Evolutionary conservation across 2,329 filamentous ascomycete species (phyloP).

Genomic region (Fusarium sp.): DNA sequence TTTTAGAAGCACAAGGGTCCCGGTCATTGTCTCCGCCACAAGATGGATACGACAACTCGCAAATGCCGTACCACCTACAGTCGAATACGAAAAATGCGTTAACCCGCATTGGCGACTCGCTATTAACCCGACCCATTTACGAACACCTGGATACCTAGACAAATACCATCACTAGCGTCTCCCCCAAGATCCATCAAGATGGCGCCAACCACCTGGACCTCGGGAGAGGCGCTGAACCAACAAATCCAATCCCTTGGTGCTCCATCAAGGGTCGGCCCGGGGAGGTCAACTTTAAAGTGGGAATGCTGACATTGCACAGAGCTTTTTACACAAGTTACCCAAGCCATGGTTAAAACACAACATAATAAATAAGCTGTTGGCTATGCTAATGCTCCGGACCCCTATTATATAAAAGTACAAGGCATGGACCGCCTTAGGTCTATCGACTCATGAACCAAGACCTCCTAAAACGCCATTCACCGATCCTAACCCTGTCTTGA

Average conservation of each 20-base stretch:
- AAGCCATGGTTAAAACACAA: not conserved
- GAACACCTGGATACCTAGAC: not conserved
- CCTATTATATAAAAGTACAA: not conserved
- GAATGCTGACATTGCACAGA: not conserved
- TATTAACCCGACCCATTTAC: not conserved
- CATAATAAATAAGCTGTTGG: not conserved
- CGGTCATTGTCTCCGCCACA: not conserved
- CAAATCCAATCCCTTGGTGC: not conserved
- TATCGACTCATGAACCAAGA: not conserved
- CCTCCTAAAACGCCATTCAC: conserved; percentile 27
- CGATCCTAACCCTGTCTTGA: not conserved
- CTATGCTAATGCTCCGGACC: not conserved
- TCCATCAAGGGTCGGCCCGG: conserved; percentile 12
- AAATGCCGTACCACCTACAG: not conserved
- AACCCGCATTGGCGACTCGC: not conserved
- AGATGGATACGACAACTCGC: conserved; percentile 4
- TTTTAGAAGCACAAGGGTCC: not conserved
- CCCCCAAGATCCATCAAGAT: conserved; percentile 7
- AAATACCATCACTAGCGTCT: not conserved
- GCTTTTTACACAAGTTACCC: not conserved
- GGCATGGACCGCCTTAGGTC: not conserved
- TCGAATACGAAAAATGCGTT: not conserved
- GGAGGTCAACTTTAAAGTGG: not conserved
- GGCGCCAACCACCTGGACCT: conserved; percentile 1
- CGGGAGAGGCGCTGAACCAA: not conserved